Evolutionary conservation across 2,329 filamentous ascomycete genomes (phyloP).

Genomic region (Fusarium globosum): DNA sequence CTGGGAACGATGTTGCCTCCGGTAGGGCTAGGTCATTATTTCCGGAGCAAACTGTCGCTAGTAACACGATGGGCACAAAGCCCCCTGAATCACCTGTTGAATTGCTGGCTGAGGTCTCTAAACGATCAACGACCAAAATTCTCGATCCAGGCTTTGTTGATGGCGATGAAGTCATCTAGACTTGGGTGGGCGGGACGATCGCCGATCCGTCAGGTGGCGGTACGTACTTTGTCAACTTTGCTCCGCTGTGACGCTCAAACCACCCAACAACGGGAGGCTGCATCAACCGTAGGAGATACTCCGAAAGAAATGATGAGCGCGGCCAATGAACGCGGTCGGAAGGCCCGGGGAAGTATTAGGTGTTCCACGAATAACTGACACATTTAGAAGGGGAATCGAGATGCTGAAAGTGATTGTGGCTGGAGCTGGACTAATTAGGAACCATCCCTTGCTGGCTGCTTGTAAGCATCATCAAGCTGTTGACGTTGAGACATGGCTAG

Average conservation of each 20-base stretch:
- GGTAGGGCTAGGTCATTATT: constrained; percentile 31
- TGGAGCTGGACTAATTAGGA: neutral
- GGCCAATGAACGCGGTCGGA: neutral
- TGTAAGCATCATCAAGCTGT: constrained; percentile 7
- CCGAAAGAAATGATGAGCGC: neutral
- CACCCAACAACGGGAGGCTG: neutral
- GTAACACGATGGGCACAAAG: constrained; percentile 4
- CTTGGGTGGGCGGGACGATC: constrained; percentile 27
- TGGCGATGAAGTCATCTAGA: constrained; percentile 45
- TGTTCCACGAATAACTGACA: constrained; percentile 3
- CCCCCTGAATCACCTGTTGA: constrained; percentile 16
- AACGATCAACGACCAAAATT: constrained; percentile 34
- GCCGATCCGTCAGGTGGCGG: constrained; percentile 31
- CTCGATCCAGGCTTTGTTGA: constrained; percentile 33
- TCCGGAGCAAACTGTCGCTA: constrained; percentile 10
- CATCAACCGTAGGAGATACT: neutral
- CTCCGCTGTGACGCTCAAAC: constrained; percentile 33
- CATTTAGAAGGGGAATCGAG: constrained; percentile 3
- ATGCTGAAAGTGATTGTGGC: constrained; percentile 7
- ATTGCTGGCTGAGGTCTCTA: constrained; percentile 4
- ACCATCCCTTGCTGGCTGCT: constrained; percentile 1
- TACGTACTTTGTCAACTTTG: constrained; percentile 27
- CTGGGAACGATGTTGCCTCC: constrained; percentile 14
- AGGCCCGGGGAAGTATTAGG: neutral
- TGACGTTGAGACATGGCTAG: neutral